Evolutionary conservation across 306 rosid genomes (phyloP).

Genomic region (Ammopiptanthus mongolicus): DNA sequence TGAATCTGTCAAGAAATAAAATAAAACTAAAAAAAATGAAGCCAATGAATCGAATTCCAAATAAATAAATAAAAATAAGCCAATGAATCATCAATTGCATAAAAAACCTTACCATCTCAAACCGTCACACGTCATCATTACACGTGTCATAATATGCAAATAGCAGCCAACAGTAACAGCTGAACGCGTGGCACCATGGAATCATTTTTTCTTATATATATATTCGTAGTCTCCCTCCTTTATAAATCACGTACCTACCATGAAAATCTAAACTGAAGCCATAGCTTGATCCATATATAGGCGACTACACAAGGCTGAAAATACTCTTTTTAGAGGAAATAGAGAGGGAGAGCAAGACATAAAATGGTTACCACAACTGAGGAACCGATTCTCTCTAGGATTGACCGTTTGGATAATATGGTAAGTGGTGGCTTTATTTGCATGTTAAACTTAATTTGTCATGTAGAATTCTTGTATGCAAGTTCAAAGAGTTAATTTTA

Average conservation of each 20-base stretch:
- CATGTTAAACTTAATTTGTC: background rate
- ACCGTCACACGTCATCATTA: slow-evolving; percentile 11
- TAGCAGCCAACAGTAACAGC: background rate
- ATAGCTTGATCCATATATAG: background rate
- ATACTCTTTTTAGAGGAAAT: background rate
- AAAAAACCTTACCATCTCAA: background rate
- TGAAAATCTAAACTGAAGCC: background rate
- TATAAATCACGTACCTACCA: background rate
- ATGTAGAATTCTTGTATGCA: background rate
- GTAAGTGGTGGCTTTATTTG: slow-evolving; percentile 28
- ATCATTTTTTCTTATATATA: background rate
- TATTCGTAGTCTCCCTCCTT: background rate
- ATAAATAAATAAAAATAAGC: background rate
- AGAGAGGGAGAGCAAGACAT: background rate
- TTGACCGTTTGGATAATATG: slow-evolving; percentile 68
- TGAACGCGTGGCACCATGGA: slow-evolving; percentile 17
- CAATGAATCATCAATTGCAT: background rate
- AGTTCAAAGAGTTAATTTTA: background rate
- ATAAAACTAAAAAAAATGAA: background rate
- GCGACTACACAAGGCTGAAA: background rate
- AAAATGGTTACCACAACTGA: slow-evolving; percentile 26
- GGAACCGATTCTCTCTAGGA: slow-evolving; percentile 63
- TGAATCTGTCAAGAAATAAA: background rate
- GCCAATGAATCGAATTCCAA: background rate
- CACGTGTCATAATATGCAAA: slow-evolving; percentile 17